Evolutionary conservation across 108 stramenopile species (phyloP), one percentile per base, ranked within the genome.

Genomic region (Epithemia pelagica): DNA sequence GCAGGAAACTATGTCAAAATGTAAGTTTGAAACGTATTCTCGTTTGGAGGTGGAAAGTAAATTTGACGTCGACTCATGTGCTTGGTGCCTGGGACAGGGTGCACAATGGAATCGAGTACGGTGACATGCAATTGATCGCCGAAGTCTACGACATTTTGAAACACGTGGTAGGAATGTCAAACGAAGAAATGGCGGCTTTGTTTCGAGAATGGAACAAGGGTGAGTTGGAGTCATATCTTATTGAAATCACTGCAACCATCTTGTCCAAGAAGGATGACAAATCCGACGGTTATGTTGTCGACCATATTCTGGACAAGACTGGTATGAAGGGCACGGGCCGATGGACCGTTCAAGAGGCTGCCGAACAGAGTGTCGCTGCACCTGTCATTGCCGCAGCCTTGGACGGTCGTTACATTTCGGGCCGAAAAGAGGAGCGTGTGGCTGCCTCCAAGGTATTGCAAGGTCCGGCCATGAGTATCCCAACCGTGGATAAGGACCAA

Each of bases 81-180:
- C n/a, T n/a, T n/a, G n/a, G n/a, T n/a, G 52, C 19, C 52, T 18
- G 19, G 19, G 10, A 10, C 15, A 46, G 37, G 37, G 67, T 99
- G 37, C 99, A 99, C 85, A 99, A 99, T 78, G 99, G 99, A 28
- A 96, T 99, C 68, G 99, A 99, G 75, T 99, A 99, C 74, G 97
- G 95, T 28, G 99, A 99, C 70, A 99, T 99, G 99, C 97, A 98
- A 72, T 78, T 98, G 55, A 99, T 99, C 74, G 89, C 88, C 22
- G 99, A 99, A 82, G 92, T 93, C 0, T 99, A 98, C 65, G 96
- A 96, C 67, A 69, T 99, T 29, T 76, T 99, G 28, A 62, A 85
- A 69, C 61, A 73, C 51, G 75, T 95, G 24, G 88, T 92, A 23
- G 91, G 92, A 0, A 78, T 99, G 77, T 57, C 65, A 57, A 99